Conservation (phyloP, 345 rosid genomes). For the Aegle marmelos region DNA sequence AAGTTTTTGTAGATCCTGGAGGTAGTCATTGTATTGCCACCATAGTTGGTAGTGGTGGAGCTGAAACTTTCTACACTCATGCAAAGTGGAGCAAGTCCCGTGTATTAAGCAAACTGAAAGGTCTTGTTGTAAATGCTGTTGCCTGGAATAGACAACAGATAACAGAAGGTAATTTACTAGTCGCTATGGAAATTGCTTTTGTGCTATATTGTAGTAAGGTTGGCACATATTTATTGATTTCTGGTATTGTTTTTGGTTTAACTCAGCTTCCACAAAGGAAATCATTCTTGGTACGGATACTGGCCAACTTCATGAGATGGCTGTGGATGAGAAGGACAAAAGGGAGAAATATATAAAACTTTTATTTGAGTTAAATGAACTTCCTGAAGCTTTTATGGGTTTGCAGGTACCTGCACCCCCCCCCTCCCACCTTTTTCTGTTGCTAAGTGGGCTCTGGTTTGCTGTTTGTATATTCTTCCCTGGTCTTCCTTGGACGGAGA, state of each 20-base stretch:
- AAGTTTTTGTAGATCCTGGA: slow-evolving; percentile 95
- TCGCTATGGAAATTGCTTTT: neutral
- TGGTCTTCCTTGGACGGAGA: neutral
- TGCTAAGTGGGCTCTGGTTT: slow-evolving; percentile 1
- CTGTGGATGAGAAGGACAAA: slow-evolving; percentile 97
- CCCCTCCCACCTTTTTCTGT: neutral
- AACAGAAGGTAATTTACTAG: slow-evolving; percentile 66
- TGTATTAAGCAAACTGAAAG: slow-evolving; percentile 65
- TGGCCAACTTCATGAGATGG: slow-evolving; percentile 89
- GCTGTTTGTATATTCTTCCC: neutral
- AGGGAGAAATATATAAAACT: slow-evolving; percentile 86
- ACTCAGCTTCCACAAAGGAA: slow-evolving; percentile 88
- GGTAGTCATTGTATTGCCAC: slow-evolving; percentile 95
- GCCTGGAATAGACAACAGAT: slow-evolving; percentile 97
- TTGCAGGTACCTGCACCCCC: slow-evolving; percentile 57
- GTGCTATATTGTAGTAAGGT: neutral
- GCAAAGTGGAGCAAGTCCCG: slow-evolving; percentile 98
- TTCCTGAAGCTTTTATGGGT: slow-evolving; percentile 91
- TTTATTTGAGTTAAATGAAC: slow-evolving; percentile 72
- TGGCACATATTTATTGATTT: slow-evolving; percentile 10
- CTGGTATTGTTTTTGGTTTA: slow-evolving; percentile 7
- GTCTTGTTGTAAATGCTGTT: slow-evolving; percentile 79
- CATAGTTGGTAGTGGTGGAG: slow-evolving; percentile 73
- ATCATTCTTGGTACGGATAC: slow-evolving; percentile 83
- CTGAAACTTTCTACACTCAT: slow-evolving; percentile 86